A percentile compares a stretch with the other conserved stretches of the same genome.
phyloP scores from a whole-genome alignment of 257 asterid genomes.

The Apocynum venetum region DNA sequence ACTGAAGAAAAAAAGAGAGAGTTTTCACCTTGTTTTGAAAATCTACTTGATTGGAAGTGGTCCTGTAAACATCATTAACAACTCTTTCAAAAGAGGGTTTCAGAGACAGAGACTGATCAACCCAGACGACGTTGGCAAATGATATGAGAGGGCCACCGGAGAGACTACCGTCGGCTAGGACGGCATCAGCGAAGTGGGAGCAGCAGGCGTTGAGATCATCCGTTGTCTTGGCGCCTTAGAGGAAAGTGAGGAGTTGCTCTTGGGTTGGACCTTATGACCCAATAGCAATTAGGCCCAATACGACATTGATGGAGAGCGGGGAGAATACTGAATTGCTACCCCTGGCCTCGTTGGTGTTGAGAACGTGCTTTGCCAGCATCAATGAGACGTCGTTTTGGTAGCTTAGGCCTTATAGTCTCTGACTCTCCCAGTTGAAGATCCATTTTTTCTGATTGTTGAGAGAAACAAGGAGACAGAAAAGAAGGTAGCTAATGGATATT shows the following conservation, averaged over 20 bases:
- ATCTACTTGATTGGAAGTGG: constrained; percentile 32
- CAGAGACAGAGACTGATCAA: constrained; percentile 34
- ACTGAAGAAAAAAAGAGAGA: too few relatives aligned
- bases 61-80: constrained; percentile 26
- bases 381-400: too few relatives aligned
- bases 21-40: constrained; percentile 24
- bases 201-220: constrained; percentile 24
- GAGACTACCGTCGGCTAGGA: constrained; percentile 33
- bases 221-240: not conserved
- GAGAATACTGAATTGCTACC: too few relatives aligned
- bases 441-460: too few relatives aligned
- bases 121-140: constrained; percentile 35
- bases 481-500: too few relatives aligned
- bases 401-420: too few relatives aligned
- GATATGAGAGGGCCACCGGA: constrained; percentile 37
- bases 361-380: too few relatives aligned
- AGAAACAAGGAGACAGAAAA: too few relatives aligned
- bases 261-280: constrained; percentile 22
- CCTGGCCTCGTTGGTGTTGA: too few relatives aligned
- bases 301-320: constrained; percentile 13
- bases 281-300: constrained; percentile 21
- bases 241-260: constrained; percentile 8
- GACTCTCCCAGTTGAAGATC: too few relatives aligned
- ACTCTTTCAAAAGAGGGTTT: constrained; percentile 26
- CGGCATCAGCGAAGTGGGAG: constrained; percentile 25